These are phyloP conservation scores for Kodamaea sp. DNA, from an alignment of 1,139 yeast species.

Conservation along the genomic window DNA sequence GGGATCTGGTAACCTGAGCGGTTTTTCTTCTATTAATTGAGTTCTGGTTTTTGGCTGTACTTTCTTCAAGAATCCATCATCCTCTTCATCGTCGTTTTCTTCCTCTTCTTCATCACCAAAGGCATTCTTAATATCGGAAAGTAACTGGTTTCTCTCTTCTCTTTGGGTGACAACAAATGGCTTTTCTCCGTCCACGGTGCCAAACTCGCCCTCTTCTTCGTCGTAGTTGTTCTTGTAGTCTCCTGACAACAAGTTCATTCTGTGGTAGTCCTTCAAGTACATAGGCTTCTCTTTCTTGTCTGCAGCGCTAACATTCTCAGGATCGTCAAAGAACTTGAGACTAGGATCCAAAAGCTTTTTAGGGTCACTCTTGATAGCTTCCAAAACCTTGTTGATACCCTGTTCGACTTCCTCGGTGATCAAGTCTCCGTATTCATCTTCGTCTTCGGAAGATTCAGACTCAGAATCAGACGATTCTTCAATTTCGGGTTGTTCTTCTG, in stretches of 20 bases:
- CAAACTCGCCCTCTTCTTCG: constrained; percentile 42
- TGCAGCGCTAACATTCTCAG: constrained; percentile 33
- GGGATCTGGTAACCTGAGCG: constrained; percentile 64
- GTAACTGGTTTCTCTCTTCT: constrained; percentile 70
- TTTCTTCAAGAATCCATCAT: constrained; percentile 54
- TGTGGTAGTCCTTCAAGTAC: constrained; percentile 88
- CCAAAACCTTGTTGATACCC: constrained; percentile 72
- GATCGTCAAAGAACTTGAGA: constrained; percentile 70
- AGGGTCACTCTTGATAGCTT: constrained; percentile 70
- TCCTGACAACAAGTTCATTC: constrained; percentile 73
- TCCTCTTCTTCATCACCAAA: constrained; percentile 50
- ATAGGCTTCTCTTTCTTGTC: constrained; percentile 68
- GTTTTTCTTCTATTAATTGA: constrained; percentile 20
- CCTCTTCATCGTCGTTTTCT: constrained; percentile 45
- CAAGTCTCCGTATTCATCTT: constrained; percentile 90
- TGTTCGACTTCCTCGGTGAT: constrained; percentile 83
- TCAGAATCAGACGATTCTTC: constrained; percentile 20
- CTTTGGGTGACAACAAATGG: constrained; percentile 72
- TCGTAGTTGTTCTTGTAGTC: constrained; percentile 54
- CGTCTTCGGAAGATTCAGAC: constrained; percentile 63
- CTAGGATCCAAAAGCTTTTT: constrained; percentile 62
- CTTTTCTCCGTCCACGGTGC: constrained; percentile 58
- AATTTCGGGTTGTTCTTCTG: constrained; percentile 7
- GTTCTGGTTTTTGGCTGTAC: constrained; percentile 33
- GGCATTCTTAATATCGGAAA: constrained; percentile 74